Percentiles rank a stretch among this genome's conserved stretches.
These are phyloP conservation scores for Hyaloscypha variabilis DNA, from an alignment of 495 filamentous ascomycete genomes.

Conservation along the genomic window DNA sequence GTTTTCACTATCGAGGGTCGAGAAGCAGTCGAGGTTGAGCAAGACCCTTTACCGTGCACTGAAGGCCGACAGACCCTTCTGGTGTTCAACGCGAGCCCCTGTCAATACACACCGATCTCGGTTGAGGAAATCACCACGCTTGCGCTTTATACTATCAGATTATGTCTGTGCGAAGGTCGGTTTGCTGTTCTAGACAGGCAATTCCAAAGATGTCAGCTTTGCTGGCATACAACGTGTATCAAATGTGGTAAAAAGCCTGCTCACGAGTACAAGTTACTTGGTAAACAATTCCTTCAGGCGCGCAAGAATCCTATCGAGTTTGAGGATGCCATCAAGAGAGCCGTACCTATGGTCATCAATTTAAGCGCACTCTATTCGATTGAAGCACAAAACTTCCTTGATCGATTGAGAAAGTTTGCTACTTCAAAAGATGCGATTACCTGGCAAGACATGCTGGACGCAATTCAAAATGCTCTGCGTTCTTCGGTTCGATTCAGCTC, in stretches of 20 bases:
- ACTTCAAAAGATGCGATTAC: not conserved
- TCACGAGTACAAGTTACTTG: constrained; percentile 46
- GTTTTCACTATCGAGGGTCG: constrained; percentile 18
- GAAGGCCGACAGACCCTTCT: not conserved
- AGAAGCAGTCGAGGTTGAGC: not conserved
- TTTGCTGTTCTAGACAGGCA: not conserved
- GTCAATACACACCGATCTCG: not conserved
- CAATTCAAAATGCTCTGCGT: constrained; percentile 32
- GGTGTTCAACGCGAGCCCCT: not conserved
- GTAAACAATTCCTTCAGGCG: not conserved
- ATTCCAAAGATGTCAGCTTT: constrained; percentile 54
- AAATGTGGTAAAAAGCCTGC: constrained; percentile 58
- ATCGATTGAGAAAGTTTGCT: too few relatives aligned
- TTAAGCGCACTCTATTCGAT: not conserved
- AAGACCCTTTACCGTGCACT: not conserved
- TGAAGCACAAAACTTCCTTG: not conserved
- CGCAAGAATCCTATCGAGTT: constrained; percentile 51
- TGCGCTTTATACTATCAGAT: constrained; percentile 37
- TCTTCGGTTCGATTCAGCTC: constrained; percentile 45
- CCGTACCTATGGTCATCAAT: constrained; percentile 50
- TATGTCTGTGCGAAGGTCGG: constrained; percentile 60
- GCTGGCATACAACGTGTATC: constrained; percentile 57
- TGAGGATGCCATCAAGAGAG: constrained; percentile 42
- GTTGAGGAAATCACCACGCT: not conserved
- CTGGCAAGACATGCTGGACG: not conserved